Evolutionary conservation across 371 early-diverging fungal species (phyloP).

Genomic region (Thermomucor indicae-seudaticae): DNA sequence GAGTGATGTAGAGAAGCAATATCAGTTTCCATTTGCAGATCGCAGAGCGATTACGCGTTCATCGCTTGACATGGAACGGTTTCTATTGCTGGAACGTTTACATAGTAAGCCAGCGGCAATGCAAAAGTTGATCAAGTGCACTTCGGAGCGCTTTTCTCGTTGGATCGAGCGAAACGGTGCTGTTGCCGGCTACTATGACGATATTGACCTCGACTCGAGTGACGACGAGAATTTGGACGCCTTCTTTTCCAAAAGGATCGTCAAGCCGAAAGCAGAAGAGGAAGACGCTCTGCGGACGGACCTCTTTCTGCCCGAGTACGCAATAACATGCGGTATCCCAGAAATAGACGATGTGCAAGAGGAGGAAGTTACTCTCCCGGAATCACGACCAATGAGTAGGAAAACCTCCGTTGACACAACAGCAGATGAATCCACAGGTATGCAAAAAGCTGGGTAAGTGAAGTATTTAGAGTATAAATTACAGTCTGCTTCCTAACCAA

Average conservation of each 20-base stretch:
- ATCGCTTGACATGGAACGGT: slow-evolving; percentile 53
- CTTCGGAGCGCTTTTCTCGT: slow-evolving; percentile 25
- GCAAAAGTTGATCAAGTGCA: slow-evolving; percentile 27
- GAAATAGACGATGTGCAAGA: slow-evolving; percentile 30
- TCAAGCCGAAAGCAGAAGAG: slow-evolving; percentile 32
- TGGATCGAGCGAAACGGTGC: slow-evolving; percentile 32
- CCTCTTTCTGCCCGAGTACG: slow-evolving; percentile 54
- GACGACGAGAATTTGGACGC: slow-evolving; percentile 51
- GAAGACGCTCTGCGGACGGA: slow-evolving; percentile 38
- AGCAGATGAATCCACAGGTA: background rate
- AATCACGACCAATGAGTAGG: background rate
- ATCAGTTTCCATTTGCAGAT: slow-evolving; percentile 51
- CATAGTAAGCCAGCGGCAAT: slow-evolving; percentile 36
- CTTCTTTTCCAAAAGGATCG: slow-evolving; percentile 49
- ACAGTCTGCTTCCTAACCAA: too few relatives aligned
- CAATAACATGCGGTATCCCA: slow-evolving; percentile 45
- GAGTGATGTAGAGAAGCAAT: slow-evolving; percentile 48
- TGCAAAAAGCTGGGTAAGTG: slow-evolving; percentile 4
- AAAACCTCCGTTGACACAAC: background rate
- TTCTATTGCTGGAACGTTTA: slow-evolving; percentile 44
- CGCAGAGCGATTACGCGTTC: slow-evolving; percentile 45
- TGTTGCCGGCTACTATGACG: slow-evolving; percentile 32
- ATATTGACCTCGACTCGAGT: slow-evolving; percentile 47
- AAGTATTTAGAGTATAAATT: slow-evolving; percentile 13
- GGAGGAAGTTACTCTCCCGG: background rate